phyloP scores from a whole-genome alignment of 2,329 filamentous ascomycete species.

The Bimuria novae-zelandiae region DNA sequence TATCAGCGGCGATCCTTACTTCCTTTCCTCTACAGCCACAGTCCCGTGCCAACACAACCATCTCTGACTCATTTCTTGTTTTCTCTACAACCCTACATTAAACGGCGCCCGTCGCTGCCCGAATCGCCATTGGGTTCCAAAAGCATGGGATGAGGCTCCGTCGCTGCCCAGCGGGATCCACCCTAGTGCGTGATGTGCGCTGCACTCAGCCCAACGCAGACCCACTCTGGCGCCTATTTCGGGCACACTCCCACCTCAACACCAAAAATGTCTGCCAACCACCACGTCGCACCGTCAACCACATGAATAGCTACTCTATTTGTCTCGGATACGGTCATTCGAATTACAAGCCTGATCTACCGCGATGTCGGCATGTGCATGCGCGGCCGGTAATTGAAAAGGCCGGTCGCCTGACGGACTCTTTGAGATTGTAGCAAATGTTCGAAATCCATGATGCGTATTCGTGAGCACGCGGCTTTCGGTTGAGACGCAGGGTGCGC shows the following conservation, averaged over 20 bases:
- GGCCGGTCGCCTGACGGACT: background rate
- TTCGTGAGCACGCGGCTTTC: background rate
- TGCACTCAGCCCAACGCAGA: conserved; percentile 14
- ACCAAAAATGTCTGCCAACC: background rate
- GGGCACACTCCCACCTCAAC: conserved; percentile 6
- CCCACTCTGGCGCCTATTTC: conserved; percentile 16
- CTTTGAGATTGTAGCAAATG: conserved; percentile 1
- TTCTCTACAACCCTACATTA: background rate
- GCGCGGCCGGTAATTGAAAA: conserved; percentile 1
- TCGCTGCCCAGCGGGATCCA: conserved; percentile 17
- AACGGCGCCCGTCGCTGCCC: conserved; percentile 12
- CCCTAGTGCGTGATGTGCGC: conserved; percentile 10
- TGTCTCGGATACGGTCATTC: background rate
- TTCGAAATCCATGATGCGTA: background rate
- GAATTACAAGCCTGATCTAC: background rate
- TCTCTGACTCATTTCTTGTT: conserved; percentile 8
- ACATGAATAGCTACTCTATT: background rate
- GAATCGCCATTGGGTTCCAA: conserved; percentile 15
- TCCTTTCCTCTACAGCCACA: background rate
- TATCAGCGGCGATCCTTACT: background rate
- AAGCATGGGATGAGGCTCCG: conserved; percentile 13
- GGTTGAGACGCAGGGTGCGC: background rate
- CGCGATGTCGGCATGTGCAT: background rate
- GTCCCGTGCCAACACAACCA: background rate
- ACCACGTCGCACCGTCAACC: background rate